Base-by-base conservation (phyloP, 2,329 filamentous ascomycete species). In the Scedosporium boydii region DNA sequence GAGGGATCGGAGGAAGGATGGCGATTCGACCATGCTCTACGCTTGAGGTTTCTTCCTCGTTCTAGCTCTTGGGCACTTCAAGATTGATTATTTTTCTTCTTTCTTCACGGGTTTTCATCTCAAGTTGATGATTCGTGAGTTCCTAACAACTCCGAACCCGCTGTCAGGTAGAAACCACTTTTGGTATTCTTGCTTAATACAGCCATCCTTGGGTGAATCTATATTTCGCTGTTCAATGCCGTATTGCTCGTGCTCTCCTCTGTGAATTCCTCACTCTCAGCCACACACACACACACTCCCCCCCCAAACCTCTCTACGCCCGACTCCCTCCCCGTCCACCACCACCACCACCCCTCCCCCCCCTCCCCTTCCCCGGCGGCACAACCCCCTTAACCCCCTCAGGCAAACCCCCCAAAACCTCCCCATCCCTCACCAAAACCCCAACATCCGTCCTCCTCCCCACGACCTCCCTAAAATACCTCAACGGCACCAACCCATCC, bases 381-480 rank as follows among this genome's bases (percentile, higher is more conserved):
- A 76, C 69, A 62, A 74, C 74, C 29, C 76, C 75, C 66, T 80
- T 80, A 26, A 89, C 77, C 0, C 75, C 78, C 57, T 80, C 77
- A 60, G 89, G 91, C 68, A 93, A 76, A 70, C 92, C 86, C 9
- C 80, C 82, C 58, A 86, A 75, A 70, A 87, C 80, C 69, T 84
- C 76, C 0, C 92, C 92, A 67, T 88, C 82, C 71, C 83, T 83
- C 81, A 91, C 87, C 68, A 96, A 76, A 56, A 89, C 77, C 0
- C 84, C 86, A 1, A 87, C 80, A 41, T 82, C 82, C 62, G 77
- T 75, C 64, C 75, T 82, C 64, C 87, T 76, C 0, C 85, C 87
- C 66, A 84, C 82, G 1, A 93, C 92, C 69, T 84, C 82, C 75
- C 83, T 82, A 69, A 96, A 93, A 70, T 87, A 91, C 68, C 81